Evolutionary conservation across 768 basidiomycete genomes (phyloP), one percentile per base, ranked within the genome.

Genomic region (Leccinum pellstonianum): DNA sequence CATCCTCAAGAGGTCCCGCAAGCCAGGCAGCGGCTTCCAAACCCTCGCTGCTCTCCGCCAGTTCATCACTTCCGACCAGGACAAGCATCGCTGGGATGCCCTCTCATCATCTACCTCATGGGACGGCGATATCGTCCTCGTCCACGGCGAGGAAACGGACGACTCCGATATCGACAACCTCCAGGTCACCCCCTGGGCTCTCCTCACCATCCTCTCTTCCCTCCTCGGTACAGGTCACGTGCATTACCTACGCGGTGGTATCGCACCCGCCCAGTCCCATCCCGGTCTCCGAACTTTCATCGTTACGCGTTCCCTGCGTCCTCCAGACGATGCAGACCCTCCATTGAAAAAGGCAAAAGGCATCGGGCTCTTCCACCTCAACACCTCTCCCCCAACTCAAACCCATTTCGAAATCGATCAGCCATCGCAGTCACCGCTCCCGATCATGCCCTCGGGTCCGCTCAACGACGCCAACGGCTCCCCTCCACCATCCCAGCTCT

Each of bases 1-100:
- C 67, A 93, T 97, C 68, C 84, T 95, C 65, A 94, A 93, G 73
- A 86, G 94, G 19, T 88, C 83, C 63, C 80, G 85, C 61, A 91
- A 90, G 69, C 84, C 87, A 2, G 86, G 82, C 33, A 85, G 81
- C 63, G 85, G 83, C 2, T 83, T 91, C 64, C 84, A 83, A 56
- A 81, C 81, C 31, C 75, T 92, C 51, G 83, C 87, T 63, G 81
- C 87, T 0, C 76, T 96, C 57, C 85, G 87, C 53, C 87, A 90
- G 66, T 96, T 88, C 69, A 84, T 94, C 67, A 93, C 89, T 5
- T 91, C 91, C 1, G 88, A 93, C 52, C 77, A 82, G 31, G 90
- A 88, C 31, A 89, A 86, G 70, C 76, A 75, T 10, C 77, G 78
- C 25, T 95, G 93, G 92, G 91, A 91, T 66, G 68, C 58, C 21